Base-by-base conservation (phyloP, 164 flowering plant species). In the Berberis thunbergii region DNA sequence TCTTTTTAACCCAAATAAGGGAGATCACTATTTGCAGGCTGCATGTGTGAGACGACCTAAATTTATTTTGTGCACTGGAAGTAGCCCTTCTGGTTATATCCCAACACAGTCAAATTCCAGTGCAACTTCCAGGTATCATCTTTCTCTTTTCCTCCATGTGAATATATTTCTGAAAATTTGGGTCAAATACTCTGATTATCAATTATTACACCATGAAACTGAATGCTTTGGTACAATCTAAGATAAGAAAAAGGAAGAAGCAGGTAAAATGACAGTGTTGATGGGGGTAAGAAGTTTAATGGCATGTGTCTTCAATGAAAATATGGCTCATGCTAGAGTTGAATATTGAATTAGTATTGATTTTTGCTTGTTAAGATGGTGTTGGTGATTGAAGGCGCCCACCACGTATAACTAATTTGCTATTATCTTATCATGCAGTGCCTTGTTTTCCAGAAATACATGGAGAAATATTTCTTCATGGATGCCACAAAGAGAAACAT, bases 61-160 rank as follows among this genome's bases (percentile, higher is more conserved):
- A 72, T 94, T 85, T 70, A 91, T 94, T 68, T 39, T 91, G 78
- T 91, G 90, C 77, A 78, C 88, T 61, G 97, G 99, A 53, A 93
- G 96, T 7, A 86, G 73, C 68, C 68, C 88, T 43, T 74, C 86
- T 3, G 82, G 79, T 57, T 75, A 80, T 71, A 77, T 94, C 58
- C 97, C 99, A 58, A 84, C 99, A 61, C 74, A 86, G 76, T 66
- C 96, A 50, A 80, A 73, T 73, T 81, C 78, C 71, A 86, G 69
- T 74, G 64, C 89, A 49, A 56, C 82, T 45, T 62, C 88, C 10
- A 80, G 92, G 98, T 93, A 82, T 2, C 10, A 48, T 10, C 54
- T 7, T 26, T 4, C n/a, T 52, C 4, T 10, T 52, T 52, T 7
- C 1, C 12, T 52, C n/a, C n/a, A 11, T 52, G 11, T 52, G 2